Evolutionary conservation across 176 grass and related monocot species (phyloP), one percentile per base, ranked within the genome.

Genomic region (Tuctoria greenei): DNA sequence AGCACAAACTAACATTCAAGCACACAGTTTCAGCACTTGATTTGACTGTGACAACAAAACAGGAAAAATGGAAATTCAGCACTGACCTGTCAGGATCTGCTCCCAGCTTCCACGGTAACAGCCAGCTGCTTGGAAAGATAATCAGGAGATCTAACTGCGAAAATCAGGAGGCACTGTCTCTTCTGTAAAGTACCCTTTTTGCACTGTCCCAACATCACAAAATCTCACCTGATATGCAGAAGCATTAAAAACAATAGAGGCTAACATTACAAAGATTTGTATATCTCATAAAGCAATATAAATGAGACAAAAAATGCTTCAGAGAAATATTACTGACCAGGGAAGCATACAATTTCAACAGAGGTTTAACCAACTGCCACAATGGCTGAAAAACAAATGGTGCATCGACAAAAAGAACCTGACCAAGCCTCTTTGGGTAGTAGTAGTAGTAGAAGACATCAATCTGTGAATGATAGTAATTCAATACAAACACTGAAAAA

Each of bases 381-480:
- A 99, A 80, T 20, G 95, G 87, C 66, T 92, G 87, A 76, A 99
- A 99, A 62, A 99, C 65, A 62, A 92, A 92, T 20, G 91, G 91
- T 13, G 95, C 86, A 86, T 99, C 88, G 5, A 95, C 95, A 40
- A 99, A 94, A 58, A 99, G 79, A 59, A 99, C 86, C 63, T 92
- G 79, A 23, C 95, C 87, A 17, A 99, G 89, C 84, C 91, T 75
- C 80, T 89, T 95, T 1, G 87, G 95, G 50, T 99, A 94, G 89
- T 98, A 98, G 79, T 88, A 90, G n/a, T n/a, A n/a, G 77, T 98
- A 99, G 82, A 95, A 98, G 27, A 99, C 87, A 67, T 95, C 84
- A 7, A 99, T 90, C 95, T 99, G 82, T 23, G 17, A 73, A 73
- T 56, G 6, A 4, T 23, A 82, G 4, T 44, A 42, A 60, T 61